Base-by-base conservation (phyloP, 495 filamentous ascomycete genomes). In the Achaetomiella virescens region DNA sequence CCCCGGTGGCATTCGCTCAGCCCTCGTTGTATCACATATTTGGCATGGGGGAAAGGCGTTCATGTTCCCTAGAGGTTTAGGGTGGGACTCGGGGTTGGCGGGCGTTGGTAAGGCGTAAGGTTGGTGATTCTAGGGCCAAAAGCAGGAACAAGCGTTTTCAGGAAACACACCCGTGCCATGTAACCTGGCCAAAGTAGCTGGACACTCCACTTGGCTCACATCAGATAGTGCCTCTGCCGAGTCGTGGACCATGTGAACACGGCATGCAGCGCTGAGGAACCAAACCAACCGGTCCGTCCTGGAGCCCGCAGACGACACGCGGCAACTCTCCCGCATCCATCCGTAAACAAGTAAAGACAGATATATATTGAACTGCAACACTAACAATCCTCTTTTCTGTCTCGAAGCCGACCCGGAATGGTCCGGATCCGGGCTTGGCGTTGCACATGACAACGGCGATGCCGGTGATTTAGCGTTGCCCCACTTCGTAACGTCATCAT, bases 401-500 rank as follows among this genome's bases (percentile, higher is more conserved):
- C n/a, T n/a, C n/a, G n/a, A n/a, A n/a, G n/a, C n/a, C n/a, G n/a
- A n/a, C n/a, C n/a, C n/a, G n/a, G n/a, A n/a, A n/a, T n/a, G n/a
- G n/a, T n/a, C n/a, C n/a, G n/a, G n/a, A 15, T 14, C 11, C 10
- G 27, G 24, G 20, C 29, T 35, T 31, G 37, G 42, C 25, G 17
- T 44, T 27, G 22, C 36, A 38, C 36, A 38, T 38, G 36, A 12
- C 14, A 12, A 5, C 9, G n/a, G 12, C 9, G 50, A 17, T 5
- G 42, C 18, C 25, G 15, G 42, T 44, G 11, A 22, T 24, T 17
- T 9, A 35, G 20, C 31, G 27, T 31, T 14, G 27, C 52, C 20
- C 44, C 42, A 40, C 36, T 25, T 52, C 29, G 21, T 10, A 58
- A 43, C 49, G 42, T 58, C 50, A 54, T 52, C 17, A 31, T 42